Evolutionary conservation across 805 yeast species (phyloP).

Genomic region (Zygoascus tannicola): DNA sequence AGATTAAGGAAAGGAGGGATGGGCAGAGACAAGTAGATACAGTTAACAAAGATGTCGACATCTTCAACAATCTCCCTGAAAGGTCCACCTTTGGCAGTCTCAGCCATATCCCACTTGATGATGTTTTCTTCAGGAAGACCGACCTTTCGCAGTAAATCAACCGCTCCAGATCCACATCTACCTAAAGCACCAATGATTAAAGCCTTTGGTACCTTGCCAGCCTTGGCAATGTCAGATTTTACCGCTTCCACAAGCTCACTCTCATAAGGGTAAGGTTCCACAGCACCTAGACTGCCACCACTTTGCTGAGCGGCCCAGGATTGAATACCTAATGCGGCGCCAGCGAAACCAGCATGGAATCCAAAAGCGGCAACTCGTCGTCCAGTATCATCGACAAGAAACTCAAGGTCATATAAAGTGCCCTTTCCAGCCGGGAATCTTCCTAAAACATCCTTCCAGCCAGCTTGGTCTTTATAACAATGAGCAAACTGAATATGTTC

Average conservation of each 20-base stretch:
- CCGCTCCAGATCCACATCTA: slow-evolving; percentile 97
- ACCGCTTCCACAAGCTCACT: slow-evolving; percentile 46
- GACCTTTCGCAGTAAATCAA: slow-evolving; percentile 66
- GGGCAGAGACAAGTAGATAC: slow-evolving; percentile 88
- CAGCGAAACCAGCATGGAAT: slow-evolving; percentile 99
- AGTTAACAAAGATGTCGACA: slow-evolving; percentile 86
- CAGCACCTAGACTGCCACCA: slow-evolving; percentile 64
- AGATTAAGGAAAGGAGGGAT: slow-evolving; percentile 82
- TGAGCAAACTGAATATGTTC: slow-evolving; percentile 98
- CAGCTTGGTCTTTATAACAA: slow-evolving; percentile 95
- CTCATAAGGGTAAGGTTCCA: slow-evolving; percentile 78
- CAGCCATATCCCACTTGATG: slow-evolving; percentile 92
- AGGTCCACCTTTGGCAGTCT: slow-evolving; percentile 96
- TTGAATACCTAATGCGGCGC: slow-evolving; percentile 91
- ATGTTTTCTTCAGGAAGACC: slow-evolving; percentile 85
- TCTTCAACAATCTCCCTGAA: slow-evolving; percentile 73
- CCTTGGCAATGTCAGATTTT: slow-evolving; percentile 43
- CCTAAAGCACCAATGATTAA: slow-evolving; percentile 96
- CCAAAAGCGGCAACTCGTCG: slow-evolving; percentile 99
- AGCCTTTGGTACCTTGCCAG: slow-evolving; percentile 65
- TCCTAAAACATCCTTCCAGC: slow-evolving; percentile 85
- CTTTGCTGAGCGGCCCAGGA: slow-evolving; percentile 89
- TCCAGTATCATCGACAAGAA: slow-evolving; percentile 86
- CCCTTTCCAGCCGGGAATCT: slow-evolving; percentile 93
- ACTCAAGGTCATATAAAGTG: slow-evolving; percentile 84